A percentile compares a stretch with the other conserved stretches of the same genome.
phyloP scores from a whole-genome alignment of 2,329 filamentous ascomycete species.

The Beauveria pseudobassiana region DNA sequence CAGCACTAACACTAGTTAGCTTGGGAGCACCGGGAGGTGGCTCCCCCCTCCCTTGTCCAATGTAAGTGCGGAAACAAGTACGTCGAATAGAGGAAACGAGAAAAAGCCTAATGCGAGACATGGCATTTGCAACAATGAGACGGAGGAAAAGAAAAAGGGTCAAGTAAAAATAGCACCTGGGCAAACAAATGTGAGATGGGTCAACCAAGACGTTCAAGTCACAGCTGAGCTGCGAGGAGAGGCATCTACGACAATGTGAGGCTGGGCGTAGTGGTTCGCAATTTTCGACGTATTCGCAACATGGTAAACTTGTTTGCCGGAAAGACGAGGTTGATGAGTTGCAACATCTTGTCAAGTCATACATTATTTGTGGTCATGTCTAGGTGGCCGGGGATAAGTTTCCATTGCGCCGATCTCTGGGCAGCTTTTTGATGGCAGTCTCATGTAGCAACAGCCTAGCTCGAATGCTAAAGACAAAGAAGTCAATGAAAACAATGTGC shows the following conservation, averaged over 20 bases:
- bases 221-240: not conserved
- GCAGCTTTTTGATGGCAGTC: not conserved
- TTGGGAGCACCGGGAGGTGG: not conserved
- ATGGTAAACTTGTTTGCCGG: too few species aligned
- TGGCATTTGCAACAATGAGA: conserved; percentile 2
- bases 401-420: not conserved
- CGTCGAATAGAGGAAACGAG: conserved; percentile 7
- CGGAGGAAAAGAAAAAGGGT: not conserved
- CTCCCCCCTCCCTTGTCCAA: not conserved
- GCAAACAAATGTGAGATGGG: not conserved
- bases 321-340: not conserved
- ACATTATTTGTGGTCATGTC: too few species aligned
- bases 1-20: not conserved
- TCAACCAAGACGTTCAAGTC: not conserved
- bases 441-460: not conserved
- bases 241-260: not conserved
- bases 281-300: not conserved
- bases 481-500: not conserved
- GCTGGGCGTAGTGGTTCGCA: not conserved
- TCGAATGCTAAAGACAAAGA: not conserved
- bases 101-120: conserved; percentile 4
- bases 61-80: conserved; percentile 10
- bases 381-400: not conserved
- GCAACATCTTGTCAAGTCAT: not conserved
- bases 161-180: not conserved